Conservation (phyloP, 169 alveolate species). For the Theileria equi region DNA sequence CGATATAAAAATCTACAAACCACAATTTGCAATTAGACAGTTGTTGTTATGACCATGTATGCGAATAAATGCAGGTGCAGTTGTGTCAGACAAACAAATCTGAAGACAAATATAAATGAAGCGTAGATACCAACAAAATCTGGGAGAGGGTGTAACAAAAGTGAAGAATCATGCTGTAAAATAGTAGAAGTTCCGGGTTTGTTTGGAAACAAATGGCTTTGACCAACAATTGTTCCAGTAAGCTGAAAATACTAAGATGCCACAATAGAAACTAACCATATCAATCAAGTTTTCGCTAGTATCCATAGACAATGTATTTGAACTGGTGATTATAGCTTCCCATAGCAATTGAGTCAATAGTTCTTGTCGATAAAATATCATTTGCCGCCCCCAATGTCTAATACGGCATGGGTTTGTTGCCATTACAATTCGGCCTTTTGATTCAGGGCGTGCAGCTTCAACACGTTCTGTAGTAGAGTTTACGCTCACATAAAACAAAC, state of each 20-base stretch:
- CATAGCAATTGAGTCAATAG: conserved; percentile 59
- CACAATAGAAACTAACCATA: conserved; percentile 28
- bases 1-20: background rate
- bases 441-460: conserved; percentile 26
- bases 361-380: conserved; percentile 69
- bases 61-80: conserved; percentile 30
- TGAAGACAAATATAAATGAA: background rate
- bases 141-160: conserved; percentile 70
- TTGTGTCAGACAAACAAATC: conserved; percentile 42
- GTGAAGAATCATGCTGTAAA: conserved; percentile 59
- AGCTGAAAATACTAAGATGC: conserved; percentile 29
- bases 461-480: conserved; percentile 2
- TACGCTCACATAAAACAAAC: conserved; percentile 19
- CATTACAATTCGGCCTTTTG: conserved; percentile 37
- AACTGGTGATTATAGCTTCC: conserved; percentile 55
- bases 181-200: conserved; percentile 64
- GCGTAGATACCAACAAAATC: conserved; percentile 47
- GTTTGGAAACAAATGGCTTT: conserved; percentile 71
- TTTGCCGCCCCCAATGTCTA: conserved; percentile 64
- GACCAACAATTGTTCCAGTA: conserved; percentile 63
- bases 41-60: conserved; percentile 7
- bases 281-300: conserved; percentile 38
- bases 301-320: background rate
- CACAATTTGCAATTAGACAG: conserved; percentile 33
- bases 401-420: conserved; percentile 75